Base-by-base conservation (phyloP, 2,329 filamentous ascomycete species). In the Arthrobotrys megalospora region DNA sequence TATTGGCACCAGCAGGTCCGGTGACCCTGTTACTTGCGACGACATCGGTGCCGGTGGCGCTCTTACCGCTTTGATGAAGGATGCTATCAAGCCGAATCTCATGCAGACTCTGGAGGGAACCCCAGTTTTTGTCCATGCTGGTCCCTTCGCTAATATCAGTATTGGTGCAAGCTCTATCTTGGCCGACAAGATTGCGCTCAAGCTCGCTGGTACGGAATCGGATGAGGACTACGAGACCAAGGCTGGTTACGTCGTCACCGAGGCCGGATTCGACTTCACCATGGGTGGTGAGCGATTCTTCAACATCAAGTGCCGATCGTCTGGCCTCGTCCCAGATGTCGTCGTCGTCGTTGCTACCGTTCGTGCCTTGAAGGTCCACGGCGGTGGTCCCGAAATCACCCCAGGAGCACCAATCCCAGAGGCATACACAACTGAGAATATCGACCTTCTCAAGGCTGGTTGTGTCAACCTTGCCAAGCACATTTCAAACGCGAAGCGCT, bases 261-360 rank as follows among this genome's bases (percentile, higher is more conserved):
- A 99, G 85, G 95, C 96, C 66, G 96, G 96, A 8, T 99, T 99
- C 85, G 96, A 99, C 85, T 99, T 99, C 86, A 98, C 96, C 82
- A 99, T 99, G 96, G 96, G 96, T 80, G 96, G 96, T 80, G 96
- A 99, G 88, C 92, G 96, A 65, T 99, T 99, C 89, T 98, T 99
- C 90, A 98, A 99, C 87, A 98, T 99, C 88, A 99, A 99, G 88
- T 98, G 96, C 87, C 92, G 96, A 78, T 92, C 94, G 8, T 97
- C 95, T 5, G 95, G 95, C 24, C 91, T 99, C 53, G 90, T 93
- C 1, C 96, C 96, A 1, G 96, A 99, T 83, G 93, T 94, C 0
- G 94, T 97, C 6, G 93, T 99, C 52, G 91, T 99, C 76, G 96
- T 99, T 43, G 95, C 96, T 24, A 99, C 96, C 1, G 93, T 99